These are phyloP conservation scores for Flaveria sonorensis DNA, from an alignment of 129 eudicot species.

Conservation along the genomic window DNA sequence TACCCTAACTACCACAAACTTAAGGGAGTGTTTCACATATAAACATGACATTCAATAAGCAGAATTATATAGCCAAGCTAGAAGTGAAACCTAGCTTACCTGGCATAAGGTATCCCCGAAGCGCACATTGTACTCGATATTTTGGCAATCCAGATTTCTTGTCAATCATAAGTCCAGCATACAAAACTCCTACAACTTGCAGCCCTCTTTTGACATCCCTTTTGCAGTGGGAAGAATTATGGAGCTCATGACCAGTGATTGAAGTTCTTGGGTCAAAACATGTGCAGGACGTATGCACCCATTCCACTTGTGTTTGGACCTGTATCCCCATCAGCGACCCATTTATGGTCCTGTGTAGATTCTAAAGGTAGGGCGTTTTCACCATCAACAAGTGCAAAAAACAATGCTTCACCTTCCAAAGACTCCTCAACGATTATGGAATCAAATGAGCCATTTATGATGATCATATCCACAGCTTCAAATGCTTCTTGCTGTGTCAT, in stretches of 20 bases:
- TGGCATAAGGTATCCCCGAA: constrained; percentile 99
- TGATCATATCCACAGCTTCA: constrained; percentile 87
- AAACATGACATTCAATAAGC: too few relatives aligned
- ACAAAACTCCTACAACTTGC: constrained; percentile 86
- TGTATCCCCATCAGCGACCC: constrained; percentile 86
- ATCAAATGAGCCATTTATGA: constrained; percentile 63
- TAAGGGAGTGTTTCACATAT: too few relatives aligned
- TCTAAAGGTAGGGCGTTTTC: constrained; percentile 80
- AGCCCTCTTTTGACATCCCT: constrained; percentile 87
- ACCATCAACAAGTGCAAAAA: constrained; percentile 92
- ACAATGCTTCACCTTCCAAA: constrained; percentile 92
- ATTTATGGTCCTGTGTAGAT: constrained; percentile 97
- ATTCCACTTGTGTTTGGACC: constrained; percentile 98
- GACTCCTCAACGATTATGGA: constrained; percentile 76
- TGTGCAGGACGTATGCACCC: constrained; percentile 99
- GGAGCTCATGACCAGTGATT: constrained; percentile 72
- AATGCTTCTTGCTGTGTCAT: constrained; percentile 72
- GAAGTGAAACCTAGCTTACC: constrained; percentile 46
- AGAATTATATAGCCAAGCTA: constrained; percentile 1
- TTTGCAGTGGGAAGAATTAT: constrained; percentile 78
- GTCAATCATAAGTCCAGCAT: constrained; percentile 95
- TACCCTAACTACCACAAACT: too few relatives aligned
- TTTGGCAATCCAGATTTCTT: constrained; percentile 85
- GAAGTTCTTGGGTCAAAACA: constrained; percentile 75
- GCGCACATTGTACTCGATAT: constrained; percentile 85